These are phyloP conservation scores for Phytophthora colocasiae DNA, from an alignment of 352 stramenopile species.

Conservation along the genomic window DNA sequence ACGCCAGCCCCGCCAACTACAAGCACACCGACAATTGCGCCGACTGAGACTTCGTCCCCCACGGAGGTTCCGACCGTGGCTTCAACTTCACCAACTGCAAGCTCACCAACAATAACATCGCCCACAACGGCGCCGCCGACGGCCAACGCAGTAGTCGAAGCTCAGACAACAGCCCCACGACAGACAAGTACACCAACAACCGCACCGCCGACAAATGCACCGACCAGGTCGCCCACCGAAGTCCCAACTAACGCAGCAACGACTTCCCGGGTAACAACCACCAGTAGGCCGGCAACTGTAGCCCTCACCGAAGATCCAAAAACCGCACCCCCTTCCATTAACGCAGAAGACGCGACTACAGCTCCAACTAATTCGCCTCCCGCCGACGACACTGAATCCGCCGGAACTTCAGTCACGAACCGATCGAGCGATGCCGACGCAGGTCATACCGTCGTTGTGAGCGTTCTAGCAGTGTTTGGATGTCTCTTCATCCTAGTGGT, in stretches of 20 bases:
- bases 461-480: conserved; percentile 23
- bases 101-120: neutral
- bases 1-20: neutral
- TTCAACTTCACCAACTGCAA: neutral
- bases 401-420: conserved; percentile 9
- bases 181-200: conserved; percentile 1
- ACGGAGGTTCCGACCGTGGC: neutral
- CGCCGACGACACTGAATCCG: conserved; percentile 1
- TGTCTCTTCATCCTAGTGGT: conserved; percentile 24
- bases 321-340: neutral
- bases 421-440: conserved; percentile 2
- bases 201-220: neutral
- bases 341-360: neutral
- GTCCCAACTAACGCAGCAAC: neutral
- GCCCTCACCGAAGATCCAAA: neutral
- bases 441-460: conserved; percentile 14
- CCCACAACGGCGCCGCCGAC: neutral
- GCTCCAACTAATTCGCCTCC: neutral
- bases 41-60: neutral
- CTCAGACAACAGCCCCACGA: neutral
- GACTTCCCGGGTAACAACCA: neutral
- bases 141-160: neutral
- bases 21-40: neutral
- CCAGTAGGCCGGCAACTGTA: neutral
- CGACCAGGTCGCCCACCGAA: neutral